These are phyloP conservation scores for Floccularia luteovirens DNA, from an alignment of 768 basidiomycete species.

Conservation along the genomic window DNA sequence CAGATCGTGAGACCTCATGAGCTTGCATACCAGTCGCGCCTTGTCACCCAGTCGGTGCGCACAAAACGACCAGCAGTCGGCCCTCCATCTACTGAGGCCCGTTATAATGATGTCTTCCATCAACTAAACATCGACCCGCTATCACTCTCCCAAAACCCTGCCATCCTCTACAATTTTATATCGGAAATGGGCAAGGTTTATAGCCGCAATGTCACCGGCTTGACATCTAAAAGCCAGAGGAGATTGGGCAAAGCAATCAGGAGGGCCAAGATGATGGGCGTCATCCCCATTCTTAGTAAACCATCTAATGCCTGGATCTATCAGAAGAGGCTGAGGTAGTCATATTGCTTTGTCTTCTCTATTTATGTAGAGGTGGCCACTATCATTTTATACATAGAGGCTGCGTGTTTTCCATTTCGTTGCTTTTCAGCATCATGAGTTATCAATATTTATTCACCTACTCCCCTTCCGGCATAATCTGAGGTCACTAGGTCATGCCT, in stretches of 20 bases:
- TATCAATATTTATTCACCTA: too few species aligned
- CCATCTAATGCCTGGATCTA: slow-evolving; percentile 4
- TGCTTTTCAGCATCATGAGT: too few species aligned
- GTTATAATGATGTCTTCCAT: slow-evolving; percentile 58
- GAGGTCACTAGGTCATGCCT: too few species aligned
- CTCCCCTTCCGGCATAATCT: too few species aligned
- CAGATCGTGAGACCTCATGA: slow-evolving; percentile 17
- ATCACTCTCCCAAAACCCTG: slow-evolving; percentile 53
- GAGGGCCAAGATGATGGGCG: slow-evolving; percentile 86
- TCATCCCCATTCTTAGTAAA: slow-evolving; percentile 54
- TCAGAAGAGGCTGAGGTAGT: neutral
- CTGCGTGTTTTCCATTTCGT: too few species aligned
- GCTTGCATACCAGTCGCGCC: slow-evolving; percentile 19
- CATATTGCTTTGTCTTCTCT: neutral
- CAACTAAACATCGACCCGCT: slow-evolving; percentile 71
- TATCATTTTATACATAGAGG: too few species aligned
- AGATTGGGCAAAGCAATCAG: slow-evolving; percentile 78
- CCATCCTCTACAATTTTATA: slow-evolving; percentile 49
- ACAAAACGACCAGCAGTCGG: slow-evolving; percentile 37
- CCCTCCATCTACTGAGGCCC: slow-evolving; percentile 47
- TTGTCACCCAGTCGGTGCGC: slow-evolving; percentile 1
- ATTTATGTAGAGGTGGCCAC: neutral
- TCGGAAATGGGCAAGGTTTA: slow-evolving; percentile 79
- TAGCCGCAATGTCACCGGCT: slow-evolving; percentile 54
- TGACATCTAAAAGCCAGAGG: slow-evolving; percentile 78